Evolutionary conservation across 495 filamentous ascomycete species (phyloP).

Genomic region (Podospora australis): DNA sequence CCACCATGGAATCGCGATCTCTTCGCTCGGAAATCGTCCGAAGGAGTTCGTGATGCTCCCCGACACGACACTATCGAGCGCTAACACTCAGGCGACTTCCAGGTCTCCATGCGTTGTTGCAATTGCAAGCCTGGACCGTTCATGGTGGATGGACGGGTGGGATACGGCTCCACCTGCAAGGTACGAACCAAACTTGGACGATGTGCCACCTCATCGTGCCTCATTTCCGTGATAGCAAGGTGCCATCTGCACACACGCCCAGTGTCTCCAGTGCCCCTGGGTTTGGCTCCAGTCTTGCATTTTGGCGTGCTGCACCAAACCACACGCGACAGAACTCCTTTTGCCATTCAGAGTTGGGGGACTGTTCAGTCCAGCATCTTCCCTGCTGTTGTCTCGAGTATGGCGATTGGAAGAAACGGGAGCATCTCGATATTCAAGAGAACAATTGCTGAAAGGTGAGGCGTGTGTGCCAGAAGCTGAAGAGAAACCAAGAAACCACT

Average conservation of each 20-base stretch:
- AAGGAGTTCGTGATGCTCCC: neutral
- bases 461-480: no score
- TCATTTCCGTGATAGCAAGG: conserved; percentile 12
- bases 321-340: no score
- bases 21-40: no score
- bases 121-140: neutral
- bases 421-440: no score
- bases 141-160: neutral
- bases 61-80: neutral
- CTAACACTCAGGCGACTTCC: neutral
- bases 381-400: neutral
- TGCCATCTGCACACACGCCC: conserved; percentile 11
- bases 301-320: no score
- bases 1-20: no score
- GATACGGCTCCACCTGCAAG: conserved; percentile 3
- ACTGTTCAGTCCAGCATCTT: neutral
- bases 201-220: conserved; percentile 4
- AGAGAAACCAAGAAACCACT: conserved; percentile 5
- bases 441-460: no score
- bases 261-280: neutral
- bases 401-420: neutral
- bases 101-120: neutral
- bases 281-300: no score
- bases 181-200: neutral
- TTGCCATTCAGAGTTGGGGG: no score